Evolutionary conservation across 306 rosid genomes (phyloP).

Genomic region (Ochetophila trinervis): DNA sequence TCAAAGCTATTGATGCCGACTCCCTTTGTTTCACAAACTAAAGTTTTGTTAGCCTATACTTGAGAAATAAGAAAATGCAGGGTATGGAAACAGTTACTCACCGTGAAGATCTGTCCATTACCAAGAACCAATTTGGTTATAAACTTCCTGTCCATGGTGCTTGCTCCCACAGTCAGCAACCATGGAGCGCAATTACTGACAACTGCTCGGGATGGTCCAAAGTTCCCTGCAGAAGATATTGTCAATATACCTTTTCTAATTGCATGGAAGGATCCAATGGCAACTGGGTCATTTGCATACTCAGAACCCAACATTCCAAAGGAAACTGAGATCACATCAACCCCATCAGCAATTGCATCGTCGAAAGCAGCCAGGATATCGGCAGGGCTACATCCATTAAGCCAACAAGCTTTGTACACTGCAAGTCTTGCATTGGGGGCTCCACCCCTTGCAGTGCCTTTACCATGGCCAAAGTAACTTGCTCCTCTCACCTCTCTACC

Average conservation of each 20-base stretch:
- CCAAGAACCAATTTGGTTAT: slow-evolving; percentile 15
- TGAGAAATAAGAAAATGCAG: background rate
- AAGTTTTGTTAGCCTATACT: background rate
- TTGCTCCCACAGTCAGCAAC: slow-evolving; percentile 29
- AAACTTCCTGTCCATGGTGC: slow-evolving; percentile 20
- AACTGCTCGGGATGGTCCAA: slow-evolving; percentile 1
- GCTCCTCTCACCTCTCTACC: slow-evolving; percentile 25
- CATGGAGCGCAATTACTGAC: slow-evolving; percentile 10
- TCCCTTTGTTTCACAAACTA: slow-evolving; percentile 9
- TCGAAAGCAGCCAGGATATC: slow-evolving; percentile 29
- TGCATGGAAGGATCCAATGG: slow-evolving; percentile 34
- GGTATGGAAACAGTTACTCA: background rate
- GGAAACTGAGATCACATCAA: slow-evolving; percentile 22
- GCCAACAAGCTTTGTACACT: slow-evolving; percentile 32
- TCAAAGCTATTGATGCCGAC: slow-evolving; percentile 12
- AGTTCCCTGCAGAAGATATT: slow-evolving; percentile 25
- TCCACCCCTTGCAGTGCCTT: slow-evolving; percentile 28
- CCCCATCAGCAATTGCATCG: slow-evolving; percentile 37
- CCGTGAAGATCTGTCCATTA: slow-evolving; percentile 10
- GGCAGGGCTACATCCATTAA: slow-evolving; percentile 10
- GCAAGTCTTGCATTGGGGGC: slow-evolving; percentile 29
- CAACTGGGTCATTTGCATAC: slow-evolving; percentile 2
- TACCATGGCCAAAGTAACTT: slow-evolving; percentile 21
- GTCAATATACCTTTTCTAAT: slow-evolving; percentile 29
- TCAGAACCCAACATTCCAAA: background rate